Percentiles rank a stretch among this genome's conserved stretches.
Conservation (phyloP, 2,329 filamentous ascomycete species). For the Dothideomycetes sp. region DNA sequence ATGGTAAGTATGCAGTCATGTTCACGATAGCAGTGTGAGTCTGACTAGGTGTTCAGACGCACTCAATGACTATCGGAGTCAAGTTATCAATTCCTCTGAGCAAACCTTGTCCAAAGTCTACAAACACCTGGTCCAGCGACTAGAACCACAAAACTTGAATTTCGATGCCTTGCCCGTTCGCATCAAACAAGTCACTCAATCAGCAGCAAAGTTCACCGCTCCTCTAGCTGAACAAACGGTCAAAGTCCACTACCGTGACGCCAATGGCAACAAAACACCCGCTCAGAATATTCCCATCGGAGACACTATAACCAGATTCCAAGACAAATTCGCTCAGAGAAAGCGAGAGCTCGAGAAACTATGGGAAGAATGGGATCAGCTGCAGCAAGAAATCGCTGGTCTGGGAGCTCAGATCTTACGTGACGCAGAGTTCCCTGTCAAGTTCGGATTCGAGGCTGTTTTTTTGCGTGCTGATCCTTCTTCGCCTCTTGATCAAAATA, state of each 20-base stretch:
- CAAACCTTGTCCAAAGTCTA: slow-evolving; percentile 12
- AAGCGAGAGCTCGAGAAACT: not conserved
- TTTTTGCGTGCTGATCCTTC: not conserved
- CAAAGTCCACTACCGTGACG: slow-evolving; percentile 10
- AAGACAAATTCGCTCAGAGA: not conserved
- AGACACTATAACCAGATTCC: slow-evolving; percentile 14
- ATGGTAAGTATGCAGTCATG: slow-evolving; percentile 6
- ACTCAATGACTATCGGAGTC: slow-evolving; percentile 14
- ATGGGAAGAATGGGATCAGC: slow-evolving; percentile 5
- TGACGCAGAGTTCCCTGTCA: slow-evolving; percentile 4
- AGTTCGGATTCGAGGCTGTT: slow-evolving; percentile 6
- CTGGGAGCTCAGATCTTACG: slow-evolving; percentile 6
- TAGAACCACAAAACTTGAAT: slow-evolving; percentile 17
- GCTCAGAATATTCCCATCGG: slow-evolving; percentile 10
- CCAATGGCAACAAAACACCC: slow-evolving; percentile 10
- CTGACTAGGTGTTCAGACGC: slow-evolving; percentile 13
- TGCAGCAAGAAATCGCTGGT: slow-evolving; percentile 7
- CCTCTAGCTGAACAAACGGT: slow-evolving; percentile 19
- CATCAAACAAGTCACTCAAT: slow-evolving; percentile 14
- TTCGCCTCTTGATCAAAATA: too few species aligned
- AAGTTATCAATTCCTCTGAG: slow-evolving; percentile 3
- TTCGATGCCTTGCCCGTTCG: slow-evolving; percentile 16
- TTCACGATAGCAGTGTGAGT: not conserved
- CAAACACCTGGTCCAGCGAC: slow-evolving; percentile 17
- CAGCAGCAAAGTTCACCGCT: slow-evolving; percentile 10